phyloP scores from a whole-genome alignment of 1,284 basidiomycete genomes.

The Fomitiporia mediterranea region DNA sequence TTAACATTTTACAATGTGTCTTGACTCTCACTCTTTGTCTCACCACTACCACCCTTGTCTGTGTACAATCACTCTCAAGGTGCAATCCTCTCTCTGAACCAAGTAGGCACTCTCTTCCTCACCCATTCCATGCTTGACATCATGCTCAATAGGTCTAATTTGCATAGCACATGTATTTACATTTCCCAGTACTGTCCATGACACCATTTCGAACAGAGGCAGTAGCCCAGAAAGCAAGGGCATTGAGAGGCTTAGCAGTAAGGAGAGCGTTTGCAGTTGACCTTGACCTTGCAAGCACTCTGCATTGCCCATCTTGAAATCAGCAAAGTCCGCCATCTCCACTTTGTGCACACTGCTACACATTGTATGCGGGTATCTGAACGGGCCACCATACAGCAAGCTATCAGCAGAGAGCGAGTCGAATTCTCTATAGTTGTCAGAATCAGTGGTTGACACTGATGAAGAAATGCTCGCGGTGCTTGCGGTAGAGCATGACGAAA shows the following conservation, averaged over 20 bases:
- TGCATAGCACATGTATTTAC: too few species aligned
- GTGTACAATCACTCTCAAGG: too few species aligned
- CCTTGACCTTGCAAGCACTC: not conserved
- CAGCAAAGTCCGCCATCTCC: not conserved
- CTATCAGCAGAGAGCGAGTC: conserved; percentile 4
- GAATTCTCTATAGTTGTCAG: conserved; percentile 1
- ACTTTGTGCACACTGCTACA: not conserved
- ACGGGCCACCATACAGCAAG: too few species aligned
- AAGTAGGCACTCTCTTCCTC: too few species aligned
- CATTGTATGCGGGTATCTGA: not conserved
- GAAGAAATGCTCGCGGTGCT: not conserved
- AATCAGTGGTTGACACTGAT: not conserved
- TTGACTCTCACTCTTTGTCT: too few species aligned
- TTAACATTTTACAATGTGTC: too few species aligned
- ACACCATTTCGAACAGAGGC: too few species aligned
- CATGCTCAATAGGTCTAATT: too few species aligned
- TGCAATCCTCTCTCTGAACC: too few species aligned
- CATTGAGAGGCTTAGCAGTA: not conserved
- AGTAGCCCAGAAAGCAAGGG: not conserved
- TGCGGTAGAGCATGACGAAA: not conserved
- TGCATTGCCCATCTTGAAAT: conserved; percentile 2
- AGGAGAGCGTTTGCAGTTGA: not conserved
- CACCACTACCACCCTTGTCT: too few species aligned
- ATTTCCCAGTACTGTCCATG: too few species aligned
- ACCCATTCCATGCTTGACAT: too few species aligned